Percentiles rank a stretch among this genome's conserved stretches.
phyloP scores from a whole-genome alignment of 1,284 basidiomycete genomes.

The Stygiomarasmius scandens region DNA sequence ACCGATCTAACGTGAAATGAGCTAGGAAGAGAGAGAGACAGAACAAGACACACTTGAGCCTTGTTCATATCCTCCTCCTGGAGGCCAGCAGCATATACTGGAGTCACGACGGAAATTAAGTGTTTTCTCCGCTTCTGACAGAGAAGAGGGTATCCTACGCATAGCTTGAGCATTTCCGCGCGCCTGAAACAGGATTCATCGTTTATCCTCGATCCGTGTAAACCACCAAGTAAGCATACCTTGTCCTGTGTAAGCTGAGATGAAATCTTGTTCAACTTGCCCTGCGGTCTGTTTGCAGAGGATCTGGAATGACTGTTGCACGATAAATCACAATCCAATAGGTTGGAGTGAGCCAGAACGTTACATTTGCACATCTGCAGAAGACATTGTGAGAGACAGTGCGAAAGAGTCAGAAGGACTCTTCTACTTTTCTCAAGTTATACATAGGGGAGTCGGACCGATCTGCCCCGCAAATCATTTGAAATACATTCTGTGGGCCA shows the following conservation, averaged over 20 bases:
- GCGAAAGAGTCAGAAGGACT: constrained; percentile 4
- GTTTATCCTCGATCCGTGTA: background rate
- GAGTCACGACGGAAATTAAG: background rate
- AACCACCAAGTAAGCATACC: constrained; percentile 35
- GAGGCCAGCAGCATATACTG: constrained; percentile 78
- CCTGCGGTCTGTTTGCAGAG: constrained; percentile 13
- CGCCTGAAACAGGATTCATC: constrained; percentile 41
- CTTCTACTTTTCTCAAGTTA: background rate
- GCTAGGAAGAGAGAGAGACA: too few species aligned
- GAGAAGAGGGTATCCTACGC: constrained; percentile 50
- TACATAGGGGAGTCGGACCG: background rate
- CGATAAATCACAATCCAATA: background rate
- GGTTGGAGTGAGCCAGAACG: constrained; percentile 15
- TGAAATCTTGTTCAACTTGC: constrained; percentile 72
- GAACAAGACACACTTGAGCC: constrained; percentile 65
- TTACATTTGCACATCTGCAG: constrained; percentile 61
- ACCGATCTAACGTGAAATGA: constrained; percentile 62
- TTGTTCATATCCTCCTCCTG: constrained; percentile 82
- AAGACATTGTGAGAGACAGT: constrained; percentile 37
- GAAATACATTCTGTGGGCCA: too few species aligned
- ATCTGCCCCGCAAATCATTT: too few species aligned
- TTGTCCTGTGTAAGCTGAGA: constrained; percentile 71
- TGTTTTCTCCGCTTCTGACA: background rate
- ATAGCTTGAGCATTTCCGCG: constrained; percentile 81
- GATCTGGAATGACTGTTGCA: constrained; percentile 47